A percentile compares a stretch with the other conserved stretches of the same genome.
Evolutionary conservation across 148 eudicot species (phyloP).

Genomic region (Fallopia convolvulus): DNA sequence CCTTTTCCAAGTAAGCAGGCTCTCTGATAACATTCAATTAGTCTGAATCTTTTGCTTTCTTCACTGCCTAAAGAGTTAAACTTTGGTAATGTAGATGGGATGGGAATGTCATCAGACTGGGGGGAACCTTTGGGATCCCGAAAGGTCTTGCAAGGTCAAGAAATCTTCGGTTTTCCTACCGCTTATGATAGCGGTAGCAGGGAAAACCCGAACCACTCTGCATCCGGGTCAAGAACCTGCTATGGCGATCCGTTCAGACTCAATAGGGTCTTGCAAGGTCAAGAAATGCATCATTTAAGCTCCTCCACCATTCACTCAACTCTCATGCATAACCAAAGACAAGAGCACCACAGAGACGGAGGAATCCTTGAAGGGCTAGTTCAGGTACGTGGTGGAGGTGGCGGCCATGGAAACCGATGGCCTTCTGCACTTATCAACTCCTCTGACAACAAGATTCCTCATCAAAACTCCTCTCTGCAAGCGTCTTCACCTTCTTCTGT

Average conservation of each 20-base stretch:
- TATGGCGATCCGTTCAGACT: conserved; percentile 48
- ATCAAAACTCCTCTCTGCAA: conserved; percentile 16
- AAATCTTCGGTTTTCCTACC: conserved; percentile 57
- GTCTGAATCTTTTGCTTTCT: neutral
- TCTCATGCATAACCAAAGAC: neutral
- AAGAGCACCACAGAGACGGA: conserved; percentile 20
- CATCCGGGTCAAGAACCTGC: conserved; percentile 37
- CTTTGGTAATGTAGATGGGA: conserved; percentile 41
- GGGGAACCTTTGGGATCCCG: conserved; percentile 80
- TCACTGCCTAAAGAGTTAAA: neutral
- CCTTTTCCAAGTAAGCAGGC: conserved; percentile 51
- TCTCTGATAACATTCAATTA: neutral
- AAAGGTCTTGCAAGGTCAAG: conserved; percentile 99
- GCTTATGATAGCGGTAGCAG: conserved; percentile 29
- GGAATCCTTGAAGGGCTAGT: conserved; percentile 33
- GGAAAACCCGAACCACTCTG: conserved; percentile 37
- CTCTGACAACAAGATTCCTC: neutral
- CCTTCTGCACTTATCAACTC: conserved; percentile 13
- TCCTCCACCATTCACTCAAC: conserved; percentile 1
- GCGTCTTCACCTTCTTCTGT: conserved; percentile 63
- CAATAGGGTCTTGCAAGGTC: conserved; percentile 99
- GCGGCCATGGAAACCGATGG: conserved; percentile 33
- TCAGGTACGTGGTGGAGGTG: conserved; percentile 19
- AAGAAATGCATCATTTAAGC: conserved; percentile 55
- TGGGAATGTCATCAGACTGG: conserved; percentile 54